Percentiles rank a stretch among this genome's conserved stretches.
Conservation (phyloP, 1,139 yeast species). For the Arxiozyma heterogenica region DNA sequence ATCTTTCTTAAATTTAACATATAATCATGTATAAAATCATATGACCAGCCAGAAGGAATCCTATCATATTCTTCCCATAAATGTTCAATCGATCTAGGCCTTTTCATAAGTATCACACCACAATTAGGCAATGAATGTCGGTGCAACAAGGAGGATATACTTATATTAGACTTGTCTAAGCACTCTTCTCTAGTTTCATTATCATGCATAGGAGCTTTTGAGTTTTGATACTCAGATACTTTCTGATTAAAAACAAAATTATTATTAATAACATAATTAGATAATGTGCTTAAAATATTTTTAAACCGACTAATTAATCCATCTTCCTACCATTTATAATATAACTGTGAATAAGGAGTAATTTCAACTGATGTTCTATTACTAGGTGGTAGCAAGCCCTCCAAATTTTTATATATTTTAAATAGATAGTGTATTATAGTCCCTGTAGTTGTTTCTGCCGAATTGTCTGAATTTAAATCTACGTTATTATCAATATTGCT, state of each 20-base stretch:
- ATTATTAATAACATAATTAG: too few relatives aligned
- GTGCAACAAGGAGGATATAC: not conserved
- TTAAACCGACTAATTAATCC: not conserved
- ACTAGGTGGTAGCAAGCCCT: too few relatives aligned
- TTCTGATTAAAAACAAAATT: too few relatives aligned
- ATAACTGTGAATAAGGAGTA: not conserved
- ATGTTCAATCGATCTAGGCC: constrained; percentile 22
- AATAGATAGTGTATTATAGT: not conserved
- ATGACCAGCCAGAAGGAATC: constrained; percentile 22
- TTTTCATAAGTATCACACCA: constrained; percentile 25
- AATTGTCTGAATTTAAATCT: not conserved
- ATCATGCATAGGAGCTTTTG: too few relatives aligned
- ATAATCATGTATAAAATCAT: constrained; percentile 17
- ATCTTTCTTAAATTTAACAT: constrained; percentile 9
- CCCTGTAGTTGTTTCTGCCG: not conserved
- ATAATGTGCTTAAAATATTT: not conserved
- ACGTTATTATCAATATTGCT: not conserved
- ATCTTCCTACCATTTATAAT: not conserved
- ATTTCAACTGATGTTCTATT: too few relatives aligned
- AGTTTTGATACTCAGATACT: too few relatives aligned
- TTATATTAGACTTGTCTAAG: not conserved
- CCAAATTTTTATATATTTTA: too few relatives aligned
- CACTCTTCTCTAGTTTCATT: not conserved
- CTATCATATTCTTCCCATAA: constrained; percentile 26
- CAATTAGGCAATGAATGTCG: constrained; percentile 17